Evolutionary conservation across 192 early-diverging fungal species (phyloP), one percentile per base, ranked within the genome.

Genomic region (Obelidium mucronatum): DNA sequence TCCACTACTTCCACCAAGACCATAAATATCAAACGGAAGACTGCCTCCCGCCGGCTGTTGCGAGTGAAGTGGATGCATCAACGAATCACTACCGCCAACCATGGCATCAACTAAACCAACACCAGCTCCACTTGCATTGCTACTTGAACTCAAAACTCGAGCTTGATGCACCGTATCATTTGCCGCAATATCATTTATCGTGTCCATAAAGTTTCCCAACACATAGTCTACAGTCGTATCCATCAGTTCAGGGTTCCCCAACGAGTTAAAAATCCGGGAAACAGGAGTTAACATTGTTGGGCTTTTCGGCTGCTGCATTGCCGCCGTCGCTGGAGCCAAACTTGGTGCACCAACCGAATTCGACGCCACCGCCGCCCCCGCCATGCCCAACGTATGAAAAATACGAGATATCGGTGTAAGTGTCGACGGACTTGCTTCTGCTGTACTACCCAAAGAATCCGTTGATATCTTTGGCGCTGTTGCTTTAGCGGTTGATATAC

Each of bases 191-290:
- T 26, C 31, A 15, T 67, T 42, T n/a, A 67, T 67, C 17, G 66
- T 67, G 17, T 67, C 66, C 66, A 67, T 51, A 67, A 67, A 67
- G 42, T 40, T 67, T 1, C 66, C 66, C 39, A 67, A 8, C 6
- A 67, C 66, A 34, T 51, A 51, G 44, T 67, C 66, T 22, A 67
- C 66, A 24, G 61, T 35, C 5, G 66, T 40, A 31, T 67, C 66
- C 40, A 48, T 44, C 19, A 67, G 24, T 8, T 30, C 34, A 2
- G 66, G 66, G 4, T 26, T 2, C 15, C 2, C 42, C 22, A 67
- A 51, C 3, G 34, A 39, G 35, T 65, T 65, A 5, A 65, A 35
- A 22, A 65, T 30, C 11, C 62, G 30, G 22, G 62, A 33, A 15
- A 65, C 62, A 35, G 62, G 62, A 1, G 62, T 65, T 17, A 65